These are phyloP conservation scores for Claviceps arundinis DNA, from an alignment of 2,329 filamentous ascomycete species.

Conservation along the genomic window DNA sequence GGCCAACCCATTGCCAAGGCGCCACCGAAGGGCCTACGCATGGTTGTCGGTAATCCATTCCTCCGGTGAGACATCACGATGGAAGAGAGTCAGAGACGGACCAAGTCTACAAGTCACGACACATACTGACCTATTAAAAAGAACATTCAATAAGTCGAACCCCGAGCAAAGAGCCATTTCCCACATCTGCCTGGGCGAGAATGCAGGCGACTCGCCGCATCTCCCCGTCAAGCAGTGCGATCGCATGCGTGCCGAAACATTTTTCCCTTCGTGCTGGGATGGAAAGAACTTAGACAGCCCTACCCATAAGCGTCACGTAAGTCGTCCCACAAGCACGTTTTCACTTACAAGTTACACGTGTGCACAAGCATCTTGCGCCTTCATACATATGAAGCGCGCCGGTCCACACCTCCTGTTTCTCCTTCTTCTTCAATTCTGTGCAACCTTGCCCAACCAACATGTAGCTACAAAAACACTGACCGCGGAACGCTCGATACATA, in stretches of 20 bases:
- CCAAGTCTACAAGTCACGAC: background rate
- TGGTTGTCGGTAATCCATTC: conserved; percentile 48
- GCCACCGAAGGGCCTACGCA: conserved; percentile 50
- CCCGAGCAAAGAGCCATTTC: conserved; percentile 37
- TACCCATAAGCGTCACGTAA: conserved; percentile 43
- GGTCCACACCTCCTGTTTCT: background rate
- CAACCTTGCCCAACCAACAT: too few relatives aligned
- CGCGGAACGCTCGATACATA: background rate
- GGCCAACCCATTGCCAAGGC: conserved; percentile 27
- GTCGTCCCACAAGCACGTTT: background rate
- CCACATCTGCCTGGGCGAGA: conserved; percentile 38
- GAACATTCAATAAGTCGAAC: conserved; percentile 29
- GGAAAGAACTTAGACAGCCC: conserved; percentile 39
- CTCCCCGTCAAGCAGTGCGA: conserved; percentile 40
- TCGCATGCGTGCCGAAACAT: conserved; percentile 38
- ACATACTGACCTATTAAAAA: background rate
- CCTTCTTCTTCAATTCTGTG: background rate
- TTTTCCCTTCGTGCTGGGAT: conserved; percentile 51
- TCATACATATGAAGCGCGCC: too few relatives aligned
- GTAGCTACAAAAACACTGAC: background rate
- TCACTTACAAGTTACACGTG: background rate
- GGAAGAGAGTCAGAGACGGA: too few relatives aligned
- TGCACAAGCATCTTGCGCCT: too few relatives aligned
- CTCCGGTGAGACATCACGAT: conserved; percentile 17
- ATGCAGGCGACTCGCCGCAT: conserved; percentile 28